Conservation (phyloP, 495 filamentous ascomycete species). For the Clavariopsis aquatica region DNA sequence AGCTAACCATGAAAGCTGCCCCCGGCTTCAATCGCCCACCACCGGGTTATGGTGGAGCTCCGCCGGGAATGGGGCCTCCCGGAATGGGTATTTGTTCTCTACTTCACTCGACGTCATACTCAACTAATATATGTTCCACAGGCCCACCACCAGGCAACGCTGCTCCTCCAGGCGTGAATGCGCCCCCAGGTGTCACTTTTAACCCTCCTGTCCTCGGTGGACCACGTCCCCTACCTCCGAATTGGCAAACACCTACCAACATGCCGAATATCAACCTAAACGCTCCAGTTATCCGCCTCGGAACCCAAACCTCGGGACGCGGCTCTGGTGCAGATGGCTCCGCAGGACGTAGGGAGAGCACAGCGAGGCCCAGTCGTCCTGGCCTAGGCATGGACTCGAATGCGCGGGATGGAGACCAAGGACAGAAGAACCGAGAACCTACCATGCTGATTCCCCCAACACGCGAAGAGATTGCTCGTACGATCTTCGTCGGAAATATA, state of each 20-base stretch:
- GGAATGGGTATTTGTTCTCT: constrained; percentile 71
- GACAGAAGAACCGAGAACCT: constrained; percentile 65
- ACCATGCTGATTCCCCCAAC: constrained; percentile 82
- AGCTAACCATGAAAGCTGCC: constrained; percentile 19
- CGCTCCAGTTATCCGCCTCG: constrained; percentile 92
- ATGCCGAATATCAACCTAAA: constrained; percentile 98
- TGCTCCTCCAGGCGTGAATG: constrained; percentile 64
- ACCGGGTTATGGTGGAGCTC: constrained; percentile 71
- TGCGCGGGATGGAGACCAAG: constrained; percentile 60
- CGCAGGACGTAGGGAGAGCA: constrained; percentile 47
- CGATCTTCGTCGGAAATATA: constrained; percentile 86
- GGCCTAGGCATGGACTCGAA: constrained; percentile 69
- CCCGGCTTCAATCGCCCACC: constrained; percentile 70
- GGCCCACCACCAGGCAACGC: constrained; percentile 69
- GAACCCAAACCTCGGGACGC: constrained; percentile 67
- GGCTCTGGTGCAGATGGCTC: constrained; percentile 52
- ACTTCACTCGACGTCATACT: background rate
- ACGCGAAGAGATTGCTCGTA: constrained; percentile 84
- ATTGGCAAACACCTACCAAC: constrained; percentile 87
- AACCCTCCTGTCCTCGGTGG: constrained; percentile 67
- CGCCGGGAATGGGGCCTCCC: constrained; percentile 68
- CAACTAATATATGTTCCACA: constrained; percentile 28
- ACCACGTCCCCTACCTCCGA: constrained; percentile 74
- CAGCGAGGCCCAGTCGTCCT: constrained; percentile 51
- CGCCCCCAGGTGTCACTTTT: constrained; percentile 79